These are phyloP conservation scores for Hordeum vulgare DNA, from an alignment of 176 grass and related monocot species.

Conservation along the genomic window MorexV3_pseudomolecules_assembly NC_058520.1:437410874-437411373, in stretches of 20 bases:
- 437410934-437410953: neutral
- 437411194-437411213: neutral
- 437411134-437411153: neutral
- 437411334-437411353: neutral
- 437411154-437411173: constrained; percentile 15
- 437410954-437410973: neutral
- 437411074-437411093: neutral
- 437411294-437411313: neutral
- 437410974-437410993: constrained; percentile 1
- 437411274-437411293: neutral
- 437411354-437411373: neutral
- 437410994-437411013: neutral
- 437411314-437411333: neutral
- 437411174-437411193: constrained; percentile 16
- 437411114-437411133: constrained; percentile 25
- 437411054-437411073: constrained; percentile 33
- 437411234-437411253: neutral
- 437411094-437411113: constrained; percentile 21
- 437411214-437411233: neutral
- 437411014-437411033: neutral
- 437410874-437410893: neutral
- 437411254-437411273: neutral
- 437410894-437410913: constrained; percentile 14
- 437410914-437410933: neutral
- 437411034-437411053: neutral